These are phyloP conservation scores for Metschnikowia amazonensis DNA, from an alignment of 805 yeast species.

Conservation along the genomic window DNA sequence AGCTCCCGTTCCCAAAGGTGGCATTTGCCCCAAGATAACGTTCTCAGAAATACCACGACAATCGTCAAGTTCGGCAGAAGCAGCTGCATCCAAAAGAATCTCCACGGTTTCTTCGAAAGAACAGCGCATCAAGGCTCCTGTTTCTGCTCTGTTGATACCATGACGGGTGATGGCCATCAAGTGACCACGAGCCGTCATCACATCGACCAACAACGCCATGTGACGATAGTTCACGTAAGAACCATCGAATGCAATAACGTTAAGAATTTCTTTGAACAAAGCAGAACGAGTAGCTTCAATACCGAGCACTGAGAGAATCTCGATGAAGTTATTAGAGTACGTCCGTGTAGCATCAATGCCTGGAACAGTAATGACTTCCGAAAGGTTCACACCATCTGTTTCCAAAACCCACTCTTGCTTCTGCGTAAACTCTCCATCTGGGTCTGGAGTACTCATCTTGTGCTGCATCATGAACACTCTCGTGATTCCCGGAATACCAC, in stretches of 20 bases:
- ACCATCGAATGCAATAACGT: conserved; percentile 99
- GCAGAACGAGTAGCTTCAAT: conserved; percentile 98
- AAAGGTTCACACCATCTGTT: conserved; percentile 95
- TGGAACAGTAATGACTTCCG: conserved; percentile 90
- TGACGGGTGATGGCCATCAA: conserved; percentile 99
- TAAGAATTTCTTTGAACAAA: conserved; percentile 86
- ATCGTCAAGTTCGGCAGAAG: conserved; percentile 95
- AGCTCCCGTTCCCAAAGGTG: conserved; percentile 98
- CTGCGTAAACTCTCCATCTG: conserved; percentile 81
- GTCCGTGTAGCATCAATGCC: conserved; percentile 91
- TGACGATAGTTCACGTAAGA: conserved; percentile 98
- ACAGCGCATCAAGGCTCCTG: conserved; percentile 99
- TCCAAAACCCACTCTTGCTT: conserved; percentile 97
- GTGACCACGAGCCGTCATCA: conserved; percentile 98
- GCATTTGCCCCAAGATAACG: conserved; percentile 96
- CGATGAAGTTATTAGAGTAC: conserved; percentile 95
- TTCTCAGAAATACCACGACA: conserved; percentile 98
- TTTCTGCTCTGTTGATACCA: conserved; percentile 97
- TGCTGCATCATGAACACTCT: conserved; percentile 90
- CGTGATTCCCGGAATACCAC: conserved; percentile 93
- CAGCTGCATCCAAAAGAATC: conserved; percentile 95
- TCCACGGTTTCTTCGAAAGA: conserved; percentile 99
- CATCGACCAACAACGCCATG: conserved; percentile 95
- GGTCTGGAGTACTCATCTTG: conserved; percentile 67
- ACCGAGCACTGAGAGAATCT: conserved; percentile 90